Evolutionary conservation across 345 rosid genomes (phyloP).

Genomic region (Punica granatum): DNA sequence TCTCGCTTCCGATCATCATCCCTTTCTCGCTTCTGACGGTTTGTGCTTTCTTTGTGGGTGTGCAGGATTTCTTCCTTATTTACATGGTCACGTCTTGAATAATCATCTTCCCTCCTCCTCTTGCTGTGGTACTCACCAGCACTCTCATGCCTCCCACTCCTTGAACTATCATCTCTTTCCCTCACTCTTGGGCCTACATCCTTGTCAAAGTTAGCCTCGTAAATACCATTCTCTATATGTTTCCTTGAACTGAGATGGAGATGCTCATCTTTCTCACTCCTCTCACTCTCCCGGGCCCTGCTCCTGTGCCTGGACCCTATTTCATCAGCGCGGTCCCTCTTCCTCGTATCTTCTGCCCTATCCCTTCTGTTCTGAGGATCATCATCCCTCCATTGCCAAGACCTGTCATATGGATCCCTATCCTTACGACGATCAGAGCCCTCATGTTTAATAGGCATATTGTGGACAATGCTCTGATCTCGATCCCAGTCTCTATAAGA

Average conservation of each 20-base stretch:
- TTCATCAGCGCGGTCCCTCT: conserved; percentile 70
- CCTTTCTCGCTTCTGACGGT: conserved; percentile 72
- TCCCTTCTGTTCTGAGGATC: conserved; percentile 44
- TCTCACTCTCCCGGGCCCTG: conserved; percentile 59
- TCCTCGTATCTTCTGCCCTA: conserved; percentile 62
- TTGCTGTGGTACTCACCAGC: conserved; percentile 60
- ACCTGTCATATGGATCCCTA: conserved; percentile 43
- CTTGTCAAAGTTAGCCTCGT: conserved; percentile 48
- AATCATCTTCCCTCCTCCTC: conserved; percentile 77
- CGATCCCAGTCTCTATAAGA: conserved; percentile 55
- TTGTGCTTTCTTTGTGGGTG: conserved; percentile 50
- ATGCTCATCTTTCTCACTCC: conserved; percentile 61
- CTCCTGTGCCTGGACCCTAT: conserved; percentile 56
- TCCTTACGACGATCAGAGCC: conserved; percentile 64
- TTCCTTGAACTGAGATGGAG: conserved; percentile 38
- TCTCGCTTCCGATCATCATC: conserved; percentile 82
- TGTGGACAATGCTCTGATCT: conserved; percentile 18
- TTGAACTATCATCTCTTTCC: conserved; percentile 54
- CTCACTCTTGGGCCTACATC: conserved; percentile 41
- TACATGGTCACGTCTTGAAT: conserved; percentile 28
- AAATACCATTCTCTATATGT: conserved; percentile 61
- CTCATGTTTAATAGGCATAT: conserved; percentile 42
- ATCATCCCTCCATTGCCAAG: conserved; percentile 65
- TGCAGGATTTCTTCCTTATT: conserved; percentile 57
- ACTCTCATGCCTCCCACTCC: conserved; percentile 40